Evolutionary conservation across 768 basidiomycete species (phyloP), one percentile per base, ranked within the genome.

Genomic region (Gymnopilus dilepis): DNA sequence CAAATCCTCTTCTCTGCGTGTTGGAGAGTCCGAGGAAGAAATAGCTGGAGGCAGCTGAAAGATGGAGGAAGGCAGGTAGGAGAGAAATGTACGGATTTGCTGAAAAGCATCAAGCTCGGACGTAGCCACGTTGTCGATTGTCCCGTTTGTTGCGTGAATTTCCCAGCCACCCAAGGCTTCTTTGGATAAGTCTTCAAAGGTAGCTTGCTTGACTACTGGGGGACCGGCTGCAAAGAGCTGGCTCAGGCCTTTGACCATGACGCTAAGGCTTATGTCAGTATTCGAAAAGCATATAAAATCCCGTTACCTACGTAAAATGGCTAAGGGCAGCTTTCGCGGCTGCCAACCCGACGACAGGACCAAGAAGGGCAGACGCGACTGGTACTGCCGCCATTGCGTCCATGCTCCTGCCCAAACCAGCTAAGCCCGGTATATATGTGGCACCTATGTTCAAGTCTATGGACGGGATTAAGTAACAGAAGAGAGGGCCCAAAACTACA

Each of bases 191-290:
- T 75, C 70, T 58, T 78, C 75, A 54, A 75, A 78, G 0, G 75
- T 76, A 9, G 75, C 75, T 65, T 76, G 74, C 50, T 73, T 74
- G 33, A 78, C 77, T 11, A 78, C 73, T 1, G 75, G 75, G 9
- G 76, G 74, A 3, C 76, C 75, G 2, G 75, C 73, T 6, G 76
- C 74, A 52, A 77, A 76, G 11, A 73, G 68, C 50, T 75, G 70
- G 45, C 75, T 76, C n/a, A 79, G 61, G 8, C 74, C 77, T 65
- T 76, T 77, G 3, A 79, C 76, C 77, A 79, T 78, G 38, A 79
- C 76, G 51, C 77, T 77, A 47, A 15, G n/a, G 41, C 26, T 34
- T 51, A 8, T 24, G 54, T 41, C 21, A 38, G 41, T 57, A 28
- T 22, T n/a, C n/a, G n/a, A n/a, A n/a, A n/a, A n/a, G n/a, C n/a